Evolutionary conservation across 768 basidiomycete species (phyloP), one percentile per base, ranked within the genome.

Genomic region (Boletellus sp.): DNA sequence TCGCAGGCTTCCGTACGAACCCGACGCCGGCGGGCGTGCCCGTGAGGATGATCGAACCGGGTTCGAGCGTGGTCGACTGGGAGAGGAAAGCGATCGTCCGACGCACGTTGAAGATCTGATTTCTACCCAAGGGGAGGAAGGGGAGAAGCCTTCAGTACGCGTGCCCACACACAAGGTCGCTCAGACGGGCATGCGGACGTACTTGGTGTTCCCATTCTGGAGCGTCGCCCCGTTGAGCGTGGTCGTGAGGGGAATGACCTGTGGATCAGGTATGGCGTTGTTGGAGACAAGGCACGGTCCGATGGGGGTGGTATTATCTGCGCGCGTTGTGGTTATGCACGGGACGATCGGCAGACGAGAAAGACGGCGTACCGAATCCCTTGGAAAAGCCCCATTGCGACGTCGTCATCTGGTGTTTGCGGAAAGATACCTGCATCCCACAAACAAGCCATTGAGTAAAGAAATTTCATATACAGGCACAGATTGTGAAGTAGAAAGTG

Each of bases 371-470:
- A 85, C 90, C 91, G 57, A 91, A 94, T 36, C 85, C 77, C 67
- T 94, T 94, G 23, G 89, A 90, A 68, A 90, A 93, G 26, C 79
- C 74, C 91, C 92, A 94, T 58, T 94, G 92, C 1, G 85, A 84
- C 10, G 85, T 83, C 4, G 81, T 80, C 69, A 87, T 72, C 64
- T 94, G 92, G 58, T 86, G 84, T 55, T 84, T 82, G 36, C 92
- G 80, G 78, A 92, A 91, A 5, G 90, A 91, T 3, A 88, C 77
- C 63, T 64, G 48, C 3, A 51, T 20, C 13, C 5, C 17, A 37
- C 23, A 33, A 16, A n/a, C 0, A n/a, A 32, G 15, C 2, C 3
- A 6, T 15, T 49, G 16, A 55, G 38, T 16, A 12, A 33, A 16
- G 15, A 12, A 17, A 12, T 23, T 5, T n/a, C 12, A 5, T 12